A percentile compares a stretch with the other conserved stretches of the same genome.
Conservation (phyloP, 2,329 filamentous ascomycete species). For the Helotiales sp. region DNA sequence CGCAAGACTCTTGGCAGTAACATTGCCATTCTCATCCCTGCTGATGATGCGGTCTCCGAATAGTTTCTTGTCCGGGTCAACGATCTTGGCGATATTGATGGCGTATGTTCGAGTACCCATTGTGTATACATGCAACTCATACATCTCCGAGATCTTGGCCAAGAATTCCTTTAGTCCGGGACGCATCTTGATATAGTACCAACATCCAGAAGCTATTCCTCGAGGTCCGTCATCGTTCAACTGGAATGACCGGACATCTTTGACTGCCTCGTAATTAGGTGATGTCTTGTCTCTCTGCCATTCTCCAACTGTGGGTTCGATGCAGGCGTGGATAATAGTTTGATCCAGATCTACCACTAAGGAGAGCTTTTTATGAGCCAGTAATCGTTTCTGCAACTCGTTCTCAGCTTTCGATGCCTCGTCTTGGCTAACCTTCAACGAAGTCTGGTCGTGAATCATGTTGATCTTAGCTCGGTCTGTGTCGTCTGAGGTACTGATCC, state of each 20-base stretch:
- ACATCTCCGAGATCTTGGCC: slow-evolving; percentile 75
- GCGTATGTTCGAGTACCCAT: slow-evolving; percentile 99
- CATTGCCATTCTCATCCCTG: slow-evolving; percentile 93
- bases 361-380: slow-evolving; percentile 82
- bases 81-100: slow-evolving; percentile 85
- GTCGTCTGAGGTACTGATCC: slow-evolving; percentile 79
- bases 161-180: slow-evolving; percentile 85
- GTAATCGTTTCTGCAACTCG: slow-evolving; percentile 81
- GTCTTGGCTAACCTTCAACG: slow-evolving; percentile 80
- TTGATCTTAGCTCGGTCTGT: slow-evolving; percentile 89
- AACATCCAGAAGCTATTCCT: slow-evolving; percentile 73
- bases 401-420: slow-evolving; percentile 85
- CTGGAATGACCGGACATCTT: slow-evolving; percentile 87
- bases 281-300: slow-evolving; percentile 90
- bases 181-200: slow-evolving; percentile 98
- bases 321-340: slow-evolving; percentile 97
- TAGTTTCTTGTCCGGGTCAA: slow-evolving; percentile 86
- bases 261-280: slow-evolving; percentile 89
- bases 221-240: slow-evolving; percentile 82
- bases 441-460: slow-evolving; percentile 91
- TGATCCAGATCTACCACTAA: slow-evolving; percentile 97
- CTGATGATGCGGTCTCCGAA: slow-evolving; percentile 96
- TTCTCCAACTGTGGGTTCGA: slow-evolving; percentile 93
- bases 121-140: slow-evolving; percentile 97
- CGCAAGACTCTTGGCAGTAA: slow-evolving; percentile 87